These are phyloP conservation scores for Zelonia costaricensis DNA, from an alignment of 208 protist species.

Conservation along the genomic window DNA sequence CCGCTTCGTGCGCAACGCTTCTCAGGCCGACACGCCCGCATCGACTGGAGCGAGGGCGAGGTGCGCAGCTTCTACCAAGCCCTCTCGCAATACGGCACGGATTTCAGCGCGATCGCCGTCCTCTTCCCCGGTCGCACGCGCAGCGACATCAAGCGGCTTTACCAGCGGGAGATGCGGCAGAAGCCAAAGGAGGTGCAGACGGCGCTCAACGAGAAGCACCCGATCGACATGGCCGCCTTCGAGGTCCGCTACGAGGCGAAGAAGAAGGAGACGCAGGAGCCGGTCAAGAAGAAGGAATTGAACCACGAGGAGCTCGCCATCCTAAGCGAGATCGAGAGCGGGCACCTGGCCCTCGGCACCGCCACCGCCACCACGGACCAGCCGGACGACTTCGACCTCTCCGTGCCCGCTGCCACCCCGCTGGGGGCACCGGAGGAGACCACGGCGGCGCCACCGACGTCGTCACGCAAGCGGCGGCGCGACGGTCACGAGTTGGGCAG, in stretches of 20 bases:
- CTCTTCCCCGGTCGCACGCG: constrained; percentile 64
- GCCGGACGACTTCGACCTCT: not conserved
- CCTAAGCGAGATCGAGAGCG: constrained; percentile 56
- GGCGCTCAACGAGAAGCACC: constrained; percentile 50
- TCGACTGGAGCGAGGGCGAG: constrained; percentile 82
- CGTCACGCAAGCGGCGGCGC: constrained; percentile 15
- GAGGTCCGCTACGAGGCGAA: constrained; percentile 44
- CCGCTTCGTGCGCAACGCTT: not conserved
- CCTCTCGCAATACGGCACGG: constrained; percentile 88
- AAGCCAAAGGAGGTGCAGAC: constrained; percentile 48
- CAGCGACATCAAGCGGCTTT: constrained; percentile 83
- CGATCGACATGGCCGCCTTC: constrained; percentile 76
- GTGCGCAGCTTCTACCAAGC: constrained; percentile 74
- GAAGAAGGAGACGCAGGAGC: constrained; percentile 27
- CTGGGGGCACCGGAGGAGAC: constrained; percentile 15
- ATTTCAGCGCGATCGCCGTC: constrained; percentile 87
- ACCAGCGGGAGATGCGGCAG: constrained; percentile 72
- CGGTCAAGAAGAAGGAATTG: constrained; percentile 13
- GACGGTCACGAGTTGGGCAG: not conserved
- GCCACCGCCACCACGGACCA: not conserved
- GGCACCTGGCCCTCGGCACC: constrained; percentile 32
- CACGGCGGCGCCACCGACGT: constrained; percentile 9
- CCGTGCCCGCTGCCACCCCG: constrained; percentile 3
- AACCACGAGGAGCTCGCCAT: constrained; percentile 48
- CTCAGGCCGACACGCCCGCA: constrained; percentile 21